These are phyloP conservation scores for Penicillium roqueforti DNA, from an alignment of 495 filamentous ascomycete genomes.

Conservation along the genomic window DNA sequence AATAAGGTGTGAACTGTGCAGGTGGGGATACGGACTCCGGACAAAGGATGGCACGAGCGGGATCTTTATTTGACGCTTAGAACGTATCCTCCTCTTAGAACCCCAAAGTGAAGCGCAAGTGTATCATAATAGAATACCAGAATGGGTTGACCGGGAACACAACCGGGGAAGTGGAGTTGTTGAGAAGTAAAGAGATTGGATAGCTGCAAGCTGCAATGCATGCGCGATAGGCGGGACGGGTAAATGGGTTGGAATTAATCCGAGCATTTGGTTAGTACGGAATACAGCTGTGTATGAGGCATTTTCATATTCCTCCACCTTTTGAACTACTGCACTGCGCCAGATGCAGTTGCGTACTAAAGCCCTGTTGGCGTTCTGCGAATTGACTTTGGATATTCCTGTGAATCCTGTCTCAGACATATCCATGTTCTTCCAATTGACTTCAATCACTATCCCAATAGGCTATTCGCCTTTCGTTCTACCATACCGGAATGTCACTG, in stretches of 20 bases:
- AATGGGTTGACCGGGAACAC: slow-evolving; percentile 24
- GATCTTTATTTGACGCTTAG: slow-evolving; percentile 1
- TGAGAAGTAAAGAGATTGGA: slow-evolving; percentile 1
- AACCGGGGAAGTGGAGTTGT: slow-evolving; percentile 26
- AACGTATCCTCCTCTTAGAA: neutral
- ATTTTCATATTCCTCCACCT: slow-evolving; percentile 3
- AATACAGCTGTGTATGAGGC: slow-evolving; percentile 3
- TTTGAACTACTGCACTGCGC: slow-evolving; percentile 5
- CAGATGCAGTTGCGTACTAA: slow-evolving; percentile 5
- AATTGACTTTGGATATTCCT: neutral
- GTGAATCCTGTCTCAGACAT: neutral
- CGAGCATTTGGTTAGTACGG: neutral
- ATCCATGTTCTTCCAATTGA: neutral
- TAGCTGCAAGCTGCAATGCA: slow-evolving; percentile 5
- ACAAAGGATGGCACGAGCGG: slow-evolving; percentile 6
- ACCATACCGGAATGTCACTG: neutral
- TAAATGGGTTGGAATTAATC: neutral
- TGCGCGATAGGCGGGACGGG: slow-evolving; percentile 6
- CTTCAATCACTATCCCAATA: neutral
- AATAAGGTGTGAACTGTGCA: slow-evolving; percentile 35
- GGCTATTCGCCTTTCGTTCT: too few species aligned
- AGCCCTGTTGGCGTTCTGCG: neutral
- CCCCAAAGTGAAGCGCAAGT: neutral
- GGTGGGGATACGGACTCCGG: slow-evolving; percentile 13
- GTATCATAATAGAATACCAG: neutral